Percentiles rank a stretch among this genome's conserved stretches.
Evolutionary conservation across 305 asterid genomes (phyloP).

Genomic region (Solanum aculeatissimum): DNA sequence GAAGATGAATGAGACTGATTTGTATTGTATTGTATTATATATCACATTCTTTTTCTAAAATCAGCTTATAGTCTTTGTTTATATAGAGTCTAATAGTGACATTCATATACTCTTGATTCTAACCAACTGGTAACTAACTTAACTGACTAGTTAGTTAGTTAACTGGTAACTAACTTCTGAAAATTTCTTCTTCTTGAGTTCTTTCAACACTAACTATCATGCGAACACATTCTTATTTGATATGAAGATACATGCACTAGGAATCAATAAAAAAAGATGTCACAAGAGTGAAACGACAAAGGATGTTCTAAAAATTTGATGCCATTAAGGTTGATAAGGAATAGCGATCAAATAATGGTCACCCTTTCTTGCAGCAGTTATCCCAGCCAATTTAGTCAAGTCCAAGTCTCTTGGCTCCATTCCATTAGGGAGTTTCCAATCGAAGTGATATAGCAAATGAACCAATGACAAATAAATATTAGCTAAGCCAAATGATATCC

Average conservation of each 20-base stretch:
- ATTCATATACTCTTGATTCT: no score
- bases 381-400: not conserved
- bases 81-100: no score
- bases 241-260: not conserved
- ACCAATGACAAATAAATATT: not conserved
- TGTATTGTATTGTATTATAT: no score
- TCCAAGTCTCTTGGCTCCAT: conserved; percentile 1
- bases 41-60: no score
- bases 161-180: no score
- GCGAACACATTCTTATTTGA: not conserved
- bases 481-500: conserved; percentile 33
- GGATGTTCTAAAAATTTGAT: not conserved
- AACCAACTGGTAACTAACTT: no score
- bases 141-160: no score
- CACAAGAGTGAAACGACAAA: not conserved
- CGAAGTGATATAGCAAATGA: not conserved
- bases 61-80: no score
- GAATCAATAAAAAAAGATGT: not conserved
- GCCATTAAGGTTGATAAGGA: not conserved
- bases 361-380: not conserved
- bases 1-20: no score
- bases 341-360: not conserved
- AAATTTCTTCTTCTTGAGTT: no score
- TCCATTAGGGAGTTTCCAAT: conserved; percentile 4
- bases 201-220: not conserved